Base-by-base conservation (phyloP, 257 asterid species). In the Rauvolfia tetraphylla region DNA sequence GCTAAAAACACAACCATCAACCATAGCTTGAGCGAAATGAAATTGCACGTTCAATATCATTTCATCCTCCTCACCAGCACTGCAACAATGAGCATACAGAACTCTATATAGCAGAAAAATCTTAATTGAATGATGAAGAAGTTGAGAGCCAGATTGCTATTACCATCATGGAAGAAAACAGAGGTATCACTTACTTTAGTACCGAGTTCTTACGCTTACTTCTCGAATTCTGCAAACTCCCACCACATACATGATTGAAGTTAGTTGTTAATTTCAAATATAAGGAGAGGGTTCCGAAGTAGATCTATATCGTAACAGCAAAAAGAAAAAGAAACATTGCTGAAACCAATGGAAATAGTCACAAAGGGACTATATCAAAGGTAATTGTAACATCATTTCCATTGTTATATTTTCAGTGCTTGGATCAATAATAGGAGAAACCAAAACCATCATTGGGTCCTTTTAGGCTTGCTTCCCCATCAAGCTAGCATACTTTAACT, bases 1-100 rank as follows among this genome's bases (percentile, higher is more conserved):
- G 74, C 83, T 78, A 36, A 90, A 82, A 77, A 87, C 73, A 74
- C 78, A 71, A 81, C 80, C 80, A 73, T 77, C 87, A 74, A 89
- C 81, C 78, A 78, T 87, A 76, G 98, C 98, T 87, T 88, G 96
- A 76, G 93, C 84, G 79, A 88, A 94, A 86, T 94, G 98, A 86
- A 89, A 78, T 77, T 85, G 83, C 76, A 92, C 97, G 81, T 92
- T 88, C 81, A 84, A 71, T 83, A 94, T 84, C 75, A 86, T 89
- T 80, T 92, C 97, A 83, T 94, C 98, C 82, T 94, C 97, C 81
- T 89, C 90, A 29, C 85, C 88, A 57, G 86, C 86, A 68, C 98
- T 94, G 86, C 79, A 75, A 31, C 25, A 80, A 77, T 42, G 51
- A 72, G 76, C 59, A 81, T 10, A 66, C 66, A 83, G 58, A 76